These are phyloP conservation scores for Alternaria sp. DNA, from an alignment of 2,329 filamentous ascomycete species.

Conservation along the genomic window DNA sequence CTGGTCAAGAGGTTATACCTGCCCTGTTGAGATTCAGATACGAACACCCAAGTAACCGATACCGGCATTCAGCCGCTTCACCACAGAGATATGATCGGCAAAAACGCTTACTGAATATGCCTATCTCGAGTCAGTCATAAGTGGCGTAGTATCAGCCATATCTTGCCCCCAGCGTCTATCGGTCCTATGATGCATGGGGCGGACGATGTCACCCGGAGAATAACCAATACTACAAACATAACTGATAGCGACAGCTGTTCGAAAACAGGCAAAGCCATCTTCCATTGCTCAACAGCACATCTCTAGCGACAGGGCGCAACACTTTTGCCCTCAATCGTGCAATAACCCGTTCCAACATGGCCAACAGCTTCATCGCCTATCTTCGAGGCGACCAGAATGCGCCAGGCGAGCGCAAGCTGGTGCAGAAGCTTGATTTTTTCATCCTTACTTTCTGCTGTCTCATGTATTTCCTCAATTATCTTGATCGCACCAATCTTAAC, in stretches of 20 bases:
- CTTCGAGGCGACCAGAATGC: constrained; percentile 47
- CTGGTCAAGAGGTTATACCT: constrained; percentile 5
- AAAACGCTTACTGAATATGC: constrained; percentile 20
- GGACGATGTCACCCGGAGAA: constrained; percentile 19
- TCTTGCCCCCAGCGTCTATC: constrained; percentile 12
- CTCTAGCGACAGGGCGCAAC: background rate
- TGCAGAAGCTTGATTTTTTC: constrained; percentile 71
- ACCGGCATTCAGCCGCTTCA: constrained; percentile 19
- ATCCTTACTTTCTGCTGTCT: constrained; percentile 71
- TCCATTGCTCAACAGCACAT: background rate
- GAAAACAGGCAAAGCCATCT: background rate
- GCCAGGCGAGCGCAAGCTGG: constrained; percentile 55
- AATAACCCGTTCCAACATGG: constrained; percentile 27
- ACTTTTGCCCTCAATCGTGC: background rate
- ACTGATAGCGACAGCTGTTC: background rate
- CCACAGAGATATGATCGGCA: constrained; percentile 10
- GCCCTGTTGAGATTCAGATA: constrained; percentile 17
- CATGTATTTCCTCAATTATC: constrained; percentile 49
- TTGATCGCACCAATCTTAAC: constrained; percentile 54
- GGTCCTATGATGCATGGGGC: constrained; percentile 15
- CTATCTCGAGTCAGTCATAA: constrained; percentile 23
- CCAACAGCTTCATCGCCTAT: constrained; percentile 43
- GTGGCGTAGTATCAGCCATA: constrained; percentile 23
- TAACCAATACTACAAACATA: constrained; percentile 6
- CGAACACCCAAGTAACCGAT: constrained; percentile 16